Evolutionary conservation across 768 basidiomycete genomes (phyloP).

Genomic region (Pisolithus orientalis): DNA sequence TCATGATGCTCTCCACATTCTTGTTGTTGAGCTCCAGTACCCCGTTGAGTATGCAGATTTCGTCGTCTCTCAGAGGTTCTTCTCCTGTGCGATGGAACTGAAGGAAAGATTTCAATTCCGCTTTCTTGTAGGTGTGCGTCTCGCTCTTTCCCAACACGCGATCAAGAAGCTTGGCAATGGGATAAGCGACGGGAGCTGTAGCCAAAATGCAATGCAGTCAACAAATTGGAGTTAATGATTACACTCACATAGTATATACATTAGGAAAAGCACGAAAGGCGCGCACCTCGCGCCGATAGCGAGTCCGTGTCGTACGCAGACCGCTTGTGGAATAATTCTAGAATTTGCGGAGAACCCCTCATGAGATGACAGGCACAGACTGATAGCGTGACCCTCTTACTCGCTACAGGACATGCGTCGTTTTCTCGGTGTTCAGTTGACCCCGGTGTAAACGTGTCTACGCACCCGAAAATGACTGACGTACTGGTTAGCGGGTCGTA

Average conservation of each 20-base stretch:
- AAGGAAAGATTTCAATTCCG: conserved; percentile 71
- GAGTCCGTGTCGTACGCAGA: conserved; percentile 74
- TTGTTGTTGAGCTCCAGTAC: conserved; percentile 75
- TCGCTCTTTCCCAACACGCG: conserved; percentile 70
- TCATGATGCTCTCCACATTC: conserved; percentile 76
- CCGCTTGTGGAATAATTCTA: conserved; percentile 67
- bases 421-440: background rate
- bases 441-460: background rate
- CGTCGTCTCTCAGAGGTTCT: conserved; percentile 72
- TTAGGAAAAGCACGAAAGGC: conserved; percentile 65
- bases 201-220: background rate
- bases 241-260: conserved; percentile 50
- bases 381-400: conserved; percentile 20
- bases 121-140: conserved; percentile 74
- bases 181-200: conserved; percentile 71
- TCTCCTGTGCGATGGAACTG: conserved; percentile 74
- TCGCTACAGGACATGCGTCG: conserved; percentile 24
- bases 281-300: conserved; percentile 74
- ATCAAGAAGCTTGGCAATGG: conserved; percentile 70
- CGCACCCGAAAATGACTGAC: conserved; percentile 78
- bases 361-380: background rate
- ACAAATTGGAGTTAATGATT: background rate
- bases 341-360: background rate
- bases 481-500: conserved; percentile 1
- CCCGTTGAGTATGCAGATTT: conserved; percentile 75